Evolutionary conservation across 768 basidiomycete genomes (phyloP).

Genomic region (Serendipita sp.): DNA sequence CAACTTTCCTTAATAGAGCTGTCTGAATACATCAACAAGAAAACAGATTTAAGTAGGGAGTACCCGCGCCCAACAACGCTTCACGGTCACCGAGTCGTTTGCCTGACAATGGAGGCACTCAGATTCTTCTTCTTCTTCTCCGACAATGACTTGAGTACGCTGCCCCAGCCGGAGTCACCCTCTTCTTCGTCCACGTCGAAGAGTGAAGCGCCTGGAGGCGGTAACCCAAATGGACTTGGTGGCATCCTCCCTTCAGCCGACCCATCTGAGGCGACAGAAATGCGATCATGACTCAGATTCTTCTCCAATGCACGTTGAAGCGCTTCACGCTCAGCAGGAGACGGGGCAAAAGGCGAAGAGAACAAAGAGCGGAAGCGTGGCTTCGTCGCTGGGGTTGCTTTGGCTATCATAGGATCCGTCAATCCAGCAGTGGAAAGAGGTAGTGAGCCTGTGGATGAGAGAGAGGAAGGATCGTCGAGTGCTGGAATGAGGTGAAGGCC

Average conservation of each 20-base stretch:
- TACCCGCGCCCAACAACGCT: no score
- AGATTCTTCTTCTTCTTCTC: neutral
- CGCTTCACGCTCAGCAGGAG: constrained; percentile 73
- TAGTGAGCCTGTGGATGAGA: constrained; percentile 11
- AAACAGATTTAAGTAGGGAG: neutral
- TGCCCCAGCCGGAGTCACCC: neutral
- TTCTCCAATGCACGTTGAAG: constrained; percentile 54
- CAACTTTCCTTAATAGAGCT: neutral
- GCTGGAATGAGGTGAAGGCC: constrained; percentile 46
- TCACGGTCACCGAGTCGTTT: neutral
- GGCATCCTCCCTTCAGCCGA: constrained; percentile 22
- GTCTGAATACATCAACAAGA: neutral
- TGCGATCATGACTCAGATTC: constrained; percentile 3
- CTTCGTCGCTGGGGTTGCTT: neutral
- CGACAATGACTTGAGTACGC: neutral
- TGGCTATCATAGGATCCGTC: neutral
- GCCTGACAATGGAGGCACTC: neutral
- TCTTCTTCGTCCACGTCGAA: constrained; percentile 4
- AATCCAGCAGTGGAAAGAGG: constrained; percentile 12
- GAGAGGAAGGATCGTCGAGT: constrained; percentile 4
- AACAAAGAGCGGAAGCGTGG: constrained; percentile 16
- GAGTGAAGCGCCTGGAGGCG: neutral
- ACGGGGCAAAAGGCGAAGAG: constrained; percentile 61
- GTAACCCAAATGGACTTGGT: neutral
- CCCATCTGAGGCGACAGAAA: constrained; percentile 3